phyloP scores from a whole-genome alignment of 1,284 basidiomycete species.

The Volvariella surrecta region DNA sequence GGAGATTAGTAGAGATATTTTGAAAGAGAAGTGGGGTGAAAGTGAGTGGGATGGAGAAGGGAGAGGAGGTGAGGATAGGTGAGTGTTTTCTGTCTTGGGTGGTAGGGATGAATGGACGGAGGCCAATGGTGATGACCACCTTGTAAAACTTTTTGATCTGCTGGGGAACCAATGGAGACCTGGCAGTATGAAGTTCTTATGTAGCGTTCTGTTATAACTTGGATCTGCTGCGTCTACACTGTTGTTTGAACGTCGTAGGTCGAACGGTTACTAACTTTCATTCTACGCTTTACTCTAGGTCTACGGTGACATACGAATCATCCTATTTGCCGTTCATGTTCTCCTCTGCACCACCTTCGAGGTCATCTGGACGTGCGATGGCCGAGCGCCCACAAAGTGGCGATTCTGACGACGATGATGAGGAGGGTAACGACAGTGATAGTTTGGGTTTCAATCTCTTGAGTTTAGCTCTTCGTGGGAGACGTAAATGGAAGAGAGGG shows the following conservation, averaged over 20 bases:
- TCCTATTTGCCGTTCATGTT: constrained; percentile 72
- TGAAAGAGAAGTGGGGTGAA: constrained; percentile 51
- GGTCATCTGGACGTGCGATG: too few relatives aligned
- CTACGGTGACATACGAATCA: constrained; percentile 41
- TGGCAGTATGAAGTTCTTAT: too few relatives aligned
- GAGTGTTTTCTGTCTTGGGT: constrained; percentile 13
- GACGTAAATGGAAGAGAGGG: constrained; percentile 30
- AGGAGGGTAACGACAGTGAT: background rate
- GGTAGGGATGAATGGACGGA: too few relatives aligned
- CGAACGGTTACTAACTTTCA: constrained; percentile 6
- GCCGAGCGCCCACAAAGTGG: too few relatives aligned
- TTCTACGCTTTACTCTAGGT: constrained; percentile 8
- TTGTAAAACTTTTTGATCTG: too few relatives aligned
- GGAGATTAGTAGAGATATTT: constrained; percentile 51
- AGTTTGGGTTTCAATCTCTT: background rate
- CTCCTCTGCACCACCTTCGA: constrained; percentile 21
- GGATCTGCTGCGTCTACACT: too few relatives aligned
- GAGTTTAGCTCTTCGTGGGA: background rate
- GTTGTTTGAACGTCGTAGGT: background rate
- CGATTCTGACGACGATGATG: constrained; percentile 3
- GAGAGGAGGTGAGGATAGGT: too few relatives aligned
- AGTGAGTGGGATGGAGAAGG: too few relatives aligned
- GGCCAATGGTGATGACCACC: too few relatives aligned
- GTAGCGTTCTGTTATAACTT: too few relatives aligned
- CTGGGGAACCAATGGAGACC: too few relatives aligned